Evolutionary conservation across 805 yeast genomes (phyloP), one percentile per base, ranked within the genome.

Genomic region (Kuraishia cidri): DNA sequence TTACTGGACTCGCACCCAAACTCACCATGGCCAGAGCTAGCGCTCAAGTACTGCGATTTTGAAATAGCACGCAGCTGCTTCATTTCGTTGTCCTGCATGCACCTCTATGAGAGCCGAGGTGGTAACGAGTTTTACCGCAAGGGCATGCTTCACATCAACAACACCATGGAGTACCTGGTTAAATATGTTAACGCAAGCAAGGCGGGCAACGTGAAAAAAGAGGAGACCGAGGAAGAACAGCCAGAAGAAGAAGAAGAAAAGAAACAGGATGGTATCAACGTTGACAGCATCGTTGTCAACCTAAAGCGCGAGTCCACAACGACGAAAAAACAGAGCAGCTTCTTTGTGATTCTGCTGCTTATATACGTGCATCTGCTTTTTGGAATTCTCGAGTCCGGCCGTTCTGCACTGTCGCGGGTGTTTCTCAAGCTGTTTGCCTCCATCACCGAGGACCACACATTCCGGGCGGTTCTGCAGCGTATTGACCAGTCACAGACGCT

Each of bases 21-120:
- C 26, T 58, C 75, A 1, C 79, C 79, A 3, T 71, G 78, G 78
- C 79, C 79, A 0, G 72, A 71, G 37, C 47, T 73, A 36, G 75
- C 76, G 27, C 52, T 73, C 38, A 63, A 66, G 32, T 72, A 72
- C 43, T 72, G 79, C 41, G 75, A 72, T 42, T 63, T 69, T 40
- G 74, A 72, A 40, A 62, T 73, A 29, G 78, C 79, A 1, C 57
- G 74, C 34, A 66, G 75, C 38, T 73, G 79, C 38, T 72, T 73
- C 41, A 62, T 73, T 14, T 70, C 77, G 3, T 46, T 73, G 12
- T 67, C 75, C 8, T 72, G 77, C 30, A 71, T 72, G 24, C 79
- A 73, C 45, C 51, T 73, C n/a, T 72, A 69, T 42, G 77, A 72
- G 36, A 62, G 69, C 30, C 62, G 62, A 43, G 76, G 75, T 5